Evolutionary conservation across 306 rosid species (phyloP), one percentile per base, ranked within the genome.

Genomic region (Rubus idaeus): DNA sequence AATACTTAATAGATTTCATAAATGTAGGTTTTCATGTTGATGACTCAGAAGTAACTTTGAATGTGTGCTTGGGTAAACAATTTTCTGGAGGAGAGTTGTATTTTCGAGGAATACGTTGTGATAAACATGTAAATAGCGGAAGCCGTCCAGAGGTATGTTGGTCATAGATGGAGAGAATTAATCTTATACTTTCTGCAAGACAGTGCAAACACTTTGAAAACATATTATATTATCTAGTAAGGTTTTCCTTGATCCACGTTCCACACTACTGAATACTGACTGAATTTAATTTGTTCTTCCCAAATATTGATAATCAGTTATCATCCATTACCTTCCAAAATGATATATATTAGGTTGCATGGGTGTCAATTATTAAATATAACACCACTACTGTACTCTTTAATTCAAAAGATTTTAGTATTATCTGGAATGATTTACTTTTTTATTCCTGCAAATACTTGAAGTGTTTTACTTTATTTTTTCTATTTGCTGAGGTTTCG

Each of bases 51-150:
- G 94, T 90, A 63, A 88, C 94, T 41, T 86, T 94, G 86, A 94
- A 94, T 75, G 81, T 93, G 83, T 93, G 98, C 89, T 83, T 93
- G 89, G 97, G 97, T 63, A 88, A 84, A 69, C 88, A 88, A 76
- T 93, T 93, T 87, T 53, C 91, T 74, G 98, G 92, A 41, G 98
- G 98, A 62, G 92, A 88, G 67, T 81, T 93, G 80, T 93, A 85
- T 79, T 93, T 93, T 76, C 91, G 98, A 8, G 98, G 98, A 76
- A 86, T 86, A 62, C 89, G 97, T 68, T 93, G 98, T 73, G 98
- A 93, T 83, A 89, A 88, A 50, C 98, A 93, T 78, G 91, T 91
- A 81, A 87, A 87, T 67, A 75, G 91, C 17, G 94, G 83, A 49
- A 80, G 83, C 75, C 92, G 78, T 23, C 39, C 86, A 3, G 97